phyloP scores from a whole-genome alignment of 352 stramenopile genomes.

The Pythium guiyangense region DNA sequence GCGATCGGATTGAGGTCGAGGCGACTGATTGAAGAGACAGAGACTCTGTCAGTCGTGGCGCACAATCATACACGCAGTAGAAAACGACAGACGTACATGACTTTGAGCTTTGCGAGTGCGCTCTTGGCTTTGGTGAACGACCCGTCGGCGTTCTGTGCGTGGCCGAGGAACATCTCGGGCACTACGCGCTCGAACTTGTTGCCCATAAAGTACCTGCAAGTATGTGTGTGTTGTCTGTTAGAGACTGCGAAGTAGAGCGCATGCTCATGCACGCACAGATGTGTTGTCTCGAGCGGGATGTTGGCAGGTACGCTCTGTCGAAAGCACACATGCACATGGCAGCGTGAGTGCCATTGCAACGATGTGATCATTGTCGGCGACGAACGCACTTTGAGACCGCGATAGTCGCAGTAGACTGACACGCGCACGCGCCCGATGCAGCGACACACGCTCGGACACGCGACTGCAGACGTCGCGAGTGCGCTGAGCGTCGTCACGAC shows the following conservation, averaged over 20 bases:
- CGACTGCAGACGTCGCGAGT: not conserved
- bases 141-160: constrained; percentile 46
- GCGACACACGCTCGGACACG: constrained; percentile 48
- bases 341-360: not conserved
- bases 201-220: constrained; percentile 54
- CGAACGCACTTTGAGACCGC: constrained; percentile 38
- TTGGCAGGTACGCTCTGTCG: constrained; percentile 46
- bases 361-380: constrained; percentile 1
- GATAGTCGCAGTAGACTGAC: constrained; percentile 77
- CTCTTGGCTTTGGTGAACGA: constrained; percentile 37
- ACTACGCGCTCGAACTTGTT: constrained; percentile 67
- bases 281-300: constrained; percentile 62
- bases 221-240: constrained; percentile 1
- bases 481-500: not conserved
- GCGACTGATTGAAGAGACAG: constrained; percentile 21
- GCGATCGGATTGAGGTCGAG: constrained; percentile 69
- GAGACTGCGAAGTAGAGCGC: constrained; percentile 4
- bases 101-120: constrained; percentile 51
- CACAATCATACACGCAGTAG: not conserved
- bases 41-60: not conserved
- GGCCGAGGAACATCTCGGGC: constrained; percentile 63
- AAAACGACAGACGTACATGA: constrained; percentile 42
- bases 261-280: constrained; percentile 45
- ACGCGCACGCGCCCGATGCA: constrained; percentile 64
- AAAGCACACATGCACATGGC: constrained; percentile 1